A percentile compares a stretch with the other conserved stretches of the same genome.
Conservation (phyloP, 1,284 basidiomycete species). For the Lentinus polychrous region DNA sequence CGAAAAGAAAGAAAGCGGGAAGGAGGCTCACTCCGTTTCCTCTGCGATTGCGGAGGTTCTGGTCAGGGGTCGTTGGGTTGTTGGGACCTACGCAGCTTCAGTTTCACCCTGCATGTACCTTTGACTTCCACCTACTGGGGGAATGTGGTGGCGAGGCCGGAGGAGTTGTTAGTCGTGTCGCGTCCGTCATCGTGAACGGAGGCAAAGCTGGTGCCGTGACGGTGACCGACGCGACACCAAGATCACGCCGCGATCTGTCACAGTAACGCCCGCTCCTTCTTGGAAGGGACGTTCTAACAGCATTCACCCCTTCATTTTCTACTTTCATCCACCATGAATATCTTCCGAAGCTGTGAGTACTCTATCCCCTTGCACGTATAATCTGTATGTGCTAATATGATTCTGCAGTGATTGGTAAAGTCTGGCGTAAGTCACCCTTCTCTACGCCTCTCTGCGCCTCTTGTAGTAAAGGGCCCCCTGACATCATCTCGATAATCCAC, state of each 20-base stretch:
- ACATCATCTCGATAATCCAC: slow-evolving; percentile 21
- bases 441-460: neutral
- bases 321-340: slow-evolving; percentile 49
- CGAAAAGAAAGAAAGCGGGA: neutral
- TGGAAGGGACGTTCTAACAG: neutral
- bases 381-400: slow-evolving; percentile 1
- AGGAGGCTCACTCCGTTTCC: neutral
- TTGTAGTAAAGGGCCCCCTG: slow-evolving; percentile 9
- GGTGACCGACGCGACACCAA: slow-evolving; percentile 5
- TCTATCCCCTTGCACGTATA: slow-evolving; percentile 14
- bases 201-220: slow-evolving; percentile 1
- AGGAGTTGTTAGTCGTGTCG: slow-evolving; percentile 12
- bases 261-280: neutral
- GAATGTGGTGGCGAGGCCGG: slow-evolving; percentile 7
- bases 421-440: slow-evolving; percentile 73
- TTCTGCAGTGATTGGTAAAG: slow-evolving; percentile 77
- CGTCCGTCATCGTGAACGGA: slow-evolving; percentile 7
- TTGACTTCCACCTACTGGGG: no score
- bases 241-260: slow-evolving; percentile 1
- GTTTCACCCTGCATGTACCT: no score
- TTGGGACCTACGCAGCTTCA: neutral
- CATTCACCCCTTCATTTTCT: slow-evolving; percentile 4
- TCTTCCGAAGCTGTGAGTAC: slow-evolving; percentile 76
- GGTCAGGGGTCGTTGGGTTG: slow-evolving; percentile 6
- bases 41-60: slow-evolving; percentile 5